These are phyloP conservation scores for Capsella bursapastoris DNA, from an alignment of 345 rosid genomes.

Conservation along the genomic window DNA sequence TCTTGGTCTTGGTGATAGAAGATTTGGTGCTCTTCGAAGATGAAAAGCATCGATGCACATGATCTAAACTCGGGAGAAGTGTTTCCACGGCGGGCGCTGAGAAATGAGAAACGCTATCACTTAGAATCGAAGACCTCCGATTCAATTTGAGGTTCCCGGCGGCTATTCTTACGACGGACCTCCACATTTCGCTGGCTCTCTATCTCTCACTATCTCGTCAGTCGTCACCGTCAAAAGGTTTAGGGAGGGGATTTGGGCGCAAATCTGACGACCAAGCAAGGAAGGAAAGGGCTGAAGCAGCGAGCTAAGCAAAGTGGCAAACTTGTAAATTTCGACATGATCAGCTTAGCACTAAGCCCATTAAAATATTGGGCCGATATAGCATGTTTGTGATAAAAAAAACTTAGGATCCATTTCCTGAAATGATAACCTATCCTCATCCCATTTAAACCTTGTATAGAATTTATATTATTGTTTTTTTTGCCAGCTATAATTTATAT, in stretches of 20 bases:
- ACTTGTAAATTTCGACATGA: constrained; percentile 21
- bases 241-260: constrained; percentile 42
- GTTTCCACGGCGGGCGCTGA: constrained; percentile 23
- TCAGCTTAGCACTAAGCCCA: constrained; percentile 10
- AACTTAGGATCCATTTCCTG: neutral
- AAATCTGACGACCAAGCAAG: constrained; percentile 29
- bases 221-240: constrained; percentile 42
- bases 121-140: constrained; percentile 23
- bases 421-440: neutral
- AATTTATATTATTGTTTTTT: too few relatives aligned
- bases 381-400: neutral
- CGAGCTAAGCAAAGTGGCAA: constrained; percentile 1
- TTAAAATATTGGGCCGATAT: neutral
- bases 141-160: constrained; percentile 28
- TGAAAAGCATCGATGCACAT: constrained; percentile 39
- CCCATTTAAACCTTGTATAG: too few relatives aligned
- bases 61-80: constrained; percentile 31
- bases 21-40: constrained; percentile 50
- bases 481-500: too few relatives aligned
- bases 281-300: constrained; percentile 11
- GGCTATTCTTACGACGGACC: constrained; percentile 25
- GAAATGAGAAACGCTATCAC: constrained; percentile 22
- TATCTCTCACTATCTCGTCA: neutral
- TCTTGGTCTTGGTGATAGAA: constrained; percentile 48
- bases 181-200: constrained; percentile 38